These are phyloP conservation scores for Tylopilus sp. DNA, from an alignment of 768 basidiomycete species.

Conservation along the genomic window DNA sequence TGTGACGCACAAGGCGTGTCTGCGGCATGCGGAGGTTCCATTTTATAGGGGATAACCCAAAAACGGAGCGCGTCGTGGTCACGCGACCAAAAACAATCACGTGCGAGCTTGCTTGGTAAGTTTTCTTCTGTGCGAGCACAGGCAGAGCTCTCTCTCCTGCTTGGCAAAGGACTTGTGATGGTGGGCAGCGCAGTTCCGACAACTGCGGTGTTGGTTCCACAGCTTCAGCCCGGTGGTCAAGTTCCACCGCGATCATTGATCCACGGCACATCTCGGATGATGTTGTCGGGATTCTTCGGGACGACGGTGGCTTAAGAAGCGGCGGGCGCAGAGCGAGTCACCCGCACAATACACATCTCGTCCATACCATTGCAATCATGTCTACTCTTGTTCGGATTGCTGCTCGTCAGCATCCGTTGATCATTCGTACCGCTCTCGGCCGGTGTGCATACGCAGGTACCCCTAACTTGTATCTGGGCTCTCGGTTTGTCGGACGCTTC, in stretches of 20 bases:
- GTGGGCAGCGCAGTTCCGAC: not conserved
- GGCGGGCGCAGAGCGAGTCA: not conserved
- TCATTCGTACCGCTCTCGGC: slow-evolving; percentile 11
- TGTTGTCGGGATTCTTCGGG: slow-evolving; percentile 27
- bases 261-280: slow-evolving; percentile 20
- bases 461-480: slow-evolving; percentile 1
- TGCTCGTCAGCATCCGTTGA: slow-evolving; percentile 6
- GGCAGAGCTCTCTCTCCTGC: not conserved
- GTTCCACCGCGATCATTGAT: not conserved
- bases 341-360: not conserved
- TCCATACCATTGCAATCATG: slow-evolving; percentile 6
- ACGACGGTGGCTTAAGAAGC: slow-evolving; percentile 16
- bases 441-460: slow-evolving; percentile 1
- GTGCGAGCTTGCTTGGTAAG: not conserved
- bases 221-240: not conserved
- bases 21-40: slow-evolving; percentile 1
- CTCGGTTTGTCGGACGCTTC: slow-evolving; percentile 14
- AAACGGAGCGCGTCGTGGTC: not conserved
- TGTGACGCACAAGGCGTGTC: slow-evolving; percentile 4
- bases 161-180: not conserved
- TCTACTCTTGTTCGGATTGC: slow-evolving; percentile 12
- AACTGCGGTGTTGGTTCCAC: not conserved
- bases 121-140: too few species aligned
- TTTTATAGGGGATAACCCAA: slow-evolving; percentile 4
- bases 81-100: not conserved